phyloP scores from a whole-genome alignment of 306 rosid genomes.

The Corylus avellana region DNA sequence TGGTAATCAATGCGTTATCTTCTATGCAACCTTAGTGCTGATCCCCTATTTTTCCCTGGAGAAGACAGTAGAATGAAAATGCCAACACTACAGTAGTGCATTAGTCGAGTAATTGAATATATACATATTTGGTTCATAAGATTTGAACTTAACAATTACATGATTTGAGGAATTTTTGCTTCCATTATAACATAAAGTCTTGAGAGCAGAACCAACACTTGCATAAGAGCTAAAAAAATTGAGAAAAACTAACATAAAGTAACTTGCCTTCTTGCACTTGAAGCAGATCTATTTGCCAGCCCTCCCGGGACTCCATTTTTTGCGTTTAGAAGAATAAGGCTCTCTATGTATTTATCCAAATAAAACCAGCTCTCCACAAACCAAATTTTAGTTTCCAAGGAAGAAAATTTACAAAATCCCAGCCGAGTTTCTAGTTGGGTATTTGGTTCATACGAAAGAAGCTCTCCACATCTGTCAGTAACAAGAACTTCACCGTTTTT shows the following conservation, averaged over 20 bases:
- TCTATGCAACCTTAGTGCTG: too few species aligned
- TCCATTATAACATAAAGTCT: not conserved
- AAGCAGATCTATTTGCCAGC: too few species aligned
- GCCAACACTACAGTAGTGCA: too few species aligned
- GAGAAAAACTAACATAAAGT: not conserved
- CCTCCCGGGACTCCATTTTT: not conserved
- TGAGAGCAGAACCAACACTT: not conserved
- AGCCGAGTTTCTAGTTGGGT: not conserved
- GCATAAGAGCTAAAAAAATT: not conserved
- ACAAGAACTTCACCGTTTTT: slow-evolving; percentile 8
- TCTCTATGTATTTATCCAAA: not conserved
- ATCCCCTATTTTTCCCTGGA: too few species aligned
- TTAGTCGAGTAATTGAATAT: too few species aligned
- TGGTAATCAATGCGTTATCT: too few species aligned
- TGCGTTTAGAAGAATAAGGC: not conserved
- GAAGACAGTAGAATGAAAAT: too few species aligned
- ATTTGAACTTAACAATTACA: too few species aligned
- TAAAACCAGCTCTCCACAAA: not conserved
- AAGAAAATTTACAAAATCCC: not conserved
- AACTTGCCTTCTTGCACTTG: not conserved
- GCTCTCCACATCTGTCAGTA: not conserved
- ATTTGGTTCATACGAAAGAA: slow-evolving; percentile 12
- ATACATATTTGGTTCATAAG: too few species aligned
- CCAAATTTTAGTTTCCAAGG: too few species aligned
- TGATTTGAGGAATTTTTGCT: too few species aligned